Evolutionary conservation across 345 rosid species (phyloP), one percentile per base, ranked within the genome.

Genomic region (Streptanthus diversifolius): DNA sequence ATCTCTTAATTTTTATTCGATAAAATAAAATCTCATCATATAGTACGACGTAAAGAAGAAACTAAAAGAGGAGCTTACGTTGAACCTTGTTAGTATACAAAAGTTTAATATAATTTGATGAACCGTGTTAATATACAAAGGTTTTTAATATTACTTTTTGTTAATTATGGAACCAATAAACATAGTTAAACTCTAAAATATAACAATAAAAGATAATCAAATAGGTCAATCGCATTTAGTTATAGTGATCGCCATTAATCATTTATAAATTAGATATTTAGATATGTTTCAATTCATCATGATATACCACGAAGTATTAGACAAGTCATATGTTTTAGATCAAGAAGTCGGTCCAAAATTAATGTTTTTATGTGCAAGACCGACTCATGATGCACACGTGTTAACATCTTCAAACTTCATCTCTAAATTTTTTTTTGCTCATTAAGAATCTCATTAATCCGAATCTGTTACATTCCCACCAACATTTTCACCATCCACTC

Each of bases 401-500:
- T 58, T 58, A 27, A 29, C 54, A 66, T 39, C 39, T 39, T 30
- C 54, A 74, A 48, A 58, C 49, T 65, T 14, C 1, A 72, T 63
- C 19, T 63, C 10, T 17, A 55, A 55, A 53, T 40, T 72, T 63
- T 63, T 63, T 63, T 40, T 41, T 36, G 54, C 17, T 67, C 68
- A 39, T 67, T 67, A 74, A 49, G 77, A 64, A 32, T 30, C 6
- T 3, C 8, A 64, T 44, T 67, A 63, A 75, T 75, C 63, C 55
- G 56, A 59, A 76, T 76, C 75, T 70, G 80, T 69, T 70, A 76
- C 47, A 76, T 63, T 76, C 71, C 71, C 79, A 67, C 74, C 79
- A 25, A 68, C 75, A 54, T 54, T 69, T 25, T 52, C 52, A 63
- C 79, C 29, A 76, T 70, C 80, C 75, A 76, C 79, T 76, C 80